Base-by-base conservation (phyloP, 768 basidiomycete genomes). In the Leucocoprinus birnbaumii region DNA sequence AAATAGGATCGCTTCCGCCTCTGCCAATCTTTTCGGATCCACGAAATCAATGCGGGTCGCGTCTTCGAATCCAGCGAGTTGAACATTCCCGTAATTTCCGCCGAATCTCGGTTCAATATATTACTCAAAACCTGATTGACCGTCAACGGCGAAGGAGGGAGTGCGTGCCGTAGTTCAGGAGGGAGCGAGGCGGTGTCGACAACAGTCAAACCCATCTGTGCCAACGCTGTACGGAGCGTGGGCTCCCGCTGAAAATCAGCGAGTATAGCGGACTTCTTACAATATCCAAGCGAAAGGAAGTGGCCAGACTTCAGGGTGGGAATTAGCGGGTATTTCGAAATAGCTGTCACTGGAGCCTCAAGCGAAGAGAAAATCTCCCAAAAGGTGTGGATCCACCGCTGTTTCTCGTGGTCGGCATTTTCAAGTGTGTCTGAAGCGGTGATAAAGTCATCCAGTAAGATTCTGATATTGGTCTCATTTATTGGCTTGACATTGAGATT, bases 281-380 rank as follows among this genome's bases (percentile, higher is more conserved):
- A 71, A 42, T 67, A 61, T 2, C 55, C 25, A n/a, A 75, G 53
- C 4, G 73, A 75, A 18, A 70, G 65, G 35, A 68, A 75, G 9
- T 57, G 41, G 7, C 62, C 61, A 0, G 53, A 31, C 8, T 37
- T 57, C 26, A 55, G 57, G 2, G 72, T 72, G 13, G 67, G 70
- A 0, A 78, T 70, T 13, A 78, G 61, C 1, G 72, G 71, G 52
- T 70, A 73, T 3, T 53, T 42, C 0, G 53, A 51, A 9, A 71
- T 63, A 5, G 68, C 61, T 0, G 44, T 34, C 10, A 43, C 11
- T n/a, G 56, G 34, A 3, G 48, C 43, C 11, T 63, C 47, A 51
- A 64, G 26, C 60, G 49, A 2, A 8, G 22, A 13, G 9, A 34
- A 63, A 43, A 58, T 26, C 34, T 58, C 51, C 76, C 76, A 78